phyloP scores from a whole-genome alignment of 192 early-diverging fungal species.

The Mortierella antarctica region DNA sequence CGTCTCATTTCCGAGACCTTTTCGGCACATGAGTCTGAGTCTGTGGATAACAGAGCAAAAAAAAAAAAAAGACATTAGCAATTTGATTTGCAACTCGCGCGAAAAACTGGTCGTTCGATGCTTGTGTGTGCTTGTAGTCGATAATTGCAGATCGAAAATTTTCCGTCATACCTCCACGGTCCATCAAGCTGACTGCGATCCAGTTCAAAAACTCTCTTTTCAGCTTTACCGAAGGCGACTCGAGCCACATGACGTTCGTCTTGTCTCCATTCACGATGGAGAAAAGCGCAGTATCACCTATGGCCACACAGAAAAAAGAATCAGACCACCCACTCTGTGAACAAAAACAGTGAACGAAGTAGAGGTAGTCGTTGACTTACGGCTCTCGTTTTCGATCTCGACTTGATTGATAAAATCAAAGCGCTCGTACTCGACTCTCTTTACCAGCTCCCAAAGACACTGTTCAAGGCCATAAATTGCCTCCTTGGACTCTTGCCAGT shows the following conservation, averaged over 20 bases:
- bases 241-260: constrained; percentile 33
- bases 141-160: no score
- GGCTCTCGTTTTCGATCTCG: constrained; percentile 20
- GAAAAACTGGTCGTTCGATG: no score
- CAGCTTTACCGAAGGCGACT: constrained; percentile 42
- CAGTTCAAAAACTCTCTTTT: constrained; percentile 43
- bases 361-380: constrained; percentile 6
- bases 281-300: constrained; percentile 29
- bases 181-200: constrained; percentile 27
- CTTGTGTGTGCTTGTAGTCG: no score
- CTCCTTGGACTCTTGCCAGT: constrained; percentile 5
- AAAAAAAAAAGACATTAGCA: background rate
- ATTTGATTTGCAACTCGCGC: background rate
- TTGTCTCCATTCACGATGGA: constrained; percentile 29
- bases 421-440: constrained; percentile 27
- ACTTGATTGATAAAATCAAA: constrained; percentile 13
- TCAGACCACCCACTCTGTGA: background rate
- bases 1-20: background rate
- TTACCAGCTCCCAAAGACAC: constrained; percentile 14
- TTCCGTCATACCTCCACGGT: constrained; percentile 12
- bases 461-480: constrained; percentile 22
- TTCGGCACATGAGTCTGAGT: background rate
- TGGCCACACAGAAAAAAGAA: background rate
- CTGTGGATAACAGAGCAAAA: background rate
- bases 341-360: constrained; percentile 1